These are phyloP conservation scores for Vitis hybrid DNA, from an alignment of 177 flowering plant species.

Conservation along the genomic window DNA sequence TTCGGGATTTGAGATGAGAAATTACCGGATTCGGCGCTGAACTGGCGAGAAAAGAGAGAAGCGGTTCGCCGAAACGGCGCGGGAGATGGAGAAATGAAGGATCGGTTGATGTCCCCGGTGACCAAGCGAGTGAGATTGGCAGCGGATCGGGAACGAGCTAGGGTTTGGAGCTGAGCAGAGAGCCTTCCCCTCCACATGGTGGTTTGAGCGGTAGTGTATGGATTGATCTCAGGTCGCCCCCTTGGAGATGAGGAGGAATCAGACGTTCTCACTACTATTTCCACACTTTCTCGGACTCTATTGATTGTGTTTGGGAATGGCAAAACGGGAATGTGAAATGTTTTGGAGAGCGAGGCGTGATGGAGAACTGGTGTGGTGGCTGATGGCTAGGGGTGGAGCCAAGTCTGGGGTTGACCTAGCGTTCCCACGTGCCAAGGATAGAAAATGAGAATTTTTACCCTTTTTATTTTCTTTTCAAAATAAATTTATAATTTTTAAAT, in stretches of 20 bases:
- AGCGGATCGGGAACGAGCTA: slow-evolving; percentile 23
- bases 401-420: too few species aligned
- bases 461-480: too few species aligned
- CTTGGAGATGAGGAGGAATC: not conserved
- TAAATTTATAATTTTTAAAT: too few species aligned
- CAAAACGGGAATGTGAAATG: too few species aligned
- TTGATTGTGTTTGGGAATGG: too few species aligned
- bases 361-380: too few species aligned
- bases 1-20: not conserved
- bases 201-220: not conserved
- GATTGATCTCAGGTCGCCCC: slow-evolving; percentile 42
- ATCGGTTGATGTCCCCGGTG: slow-evolving; percentile 4
- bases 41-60: slow-evolving; percentile 33
- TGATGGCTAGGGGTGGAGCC: too few species aligned
- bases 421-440: too few species aligned
- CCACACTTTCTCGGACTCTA: too few species aligned
- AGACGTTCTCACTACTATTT: too few species aligned
- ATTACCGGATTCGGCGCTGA: slow-evolving; percentile 47
- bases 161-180: slow-evolving; percentile 48
- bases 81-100: slow-evolving; percentile 18
- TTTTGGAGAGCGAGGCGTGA: too few species aligned
- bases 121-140: not conserved
- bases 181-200: slow-evolving; percentile 54
- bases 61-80: slow-evolving; percentile 20
- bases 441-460: too few species aligned